Percentiles rank a stretch among this genome's conserved stretches.
Evolutionary conservation across 805 yeast species (phyloP).

Genomic region (Cyberlindnera mrakii): DNA sequence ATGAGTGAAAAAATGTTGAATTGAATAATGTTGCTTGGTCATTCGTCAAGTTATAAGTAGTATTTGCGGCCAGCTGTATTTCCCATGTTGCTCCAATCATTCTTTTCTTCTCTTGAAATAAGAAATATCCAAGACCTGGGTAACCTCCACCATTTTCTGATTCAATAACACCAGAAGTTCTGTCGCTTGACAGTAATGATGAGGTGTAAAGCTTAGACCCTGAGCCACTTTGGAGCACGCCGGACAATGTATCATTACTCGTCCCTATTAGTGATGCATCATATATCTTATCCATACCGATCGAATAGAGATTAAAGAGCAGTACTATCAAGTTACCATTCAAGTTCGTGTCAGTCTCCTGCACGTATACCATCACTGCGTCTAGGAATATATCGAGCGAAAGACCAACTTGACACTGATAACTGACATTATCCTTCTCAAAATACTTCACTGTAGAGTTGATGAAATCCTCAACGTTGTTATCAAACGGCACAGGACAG

Average conservation of each 20-base stretch:
- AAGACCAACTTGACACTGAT: conserved; percentile 22
- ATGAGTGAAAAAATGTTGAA: conserved; percentile 20
- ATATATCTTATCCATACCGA: conserved; percentile 10
- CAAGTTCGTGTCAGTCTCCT: conserved; percentile 38
- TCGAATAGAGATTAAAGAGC: conserved; percentile 29
- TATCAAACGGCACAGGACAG: conserved; percentile 42
- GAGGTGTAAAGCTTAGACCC: conserved; percentile 26
- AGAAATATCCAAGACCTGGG: conserved; percentile 30
- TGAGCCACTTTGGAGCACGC: conserved; percentile 15
- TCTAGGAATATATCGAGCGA: conserved; percentile 23
- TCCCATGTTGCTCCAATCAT: conserved; percentile 31
- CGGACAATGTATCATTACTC: conserved; percentile 21
- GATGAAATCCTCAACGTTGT: conserved; percentile 8
- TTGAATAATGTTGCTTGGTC: conserved; percentile 20
- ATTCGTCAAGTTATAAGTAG: conserved; percentile 24
- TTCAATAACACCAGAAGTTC: conserved; percentile 14
- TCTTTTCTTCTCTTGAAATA: conserved; percentile 30
- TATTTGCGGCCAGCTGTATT: conserved; percentile 21
- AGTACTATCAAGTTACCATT: conserved; percentile 39
- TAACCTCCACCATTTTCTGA: conserved; percentile 20
- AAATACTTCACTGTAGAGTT: conserved; percentile 2
- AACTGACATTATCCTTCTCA: conserved; percentile 8
- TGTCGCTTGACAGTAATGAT: conserved; percentile 18
- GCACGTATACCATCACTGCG: conserved; percentile 29
- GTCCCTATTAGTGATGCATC: conserved; percentile 5